Base-by-base conservation (phyloP, 1,284 basidiomycete genomes). In the Ganoderma leucocontextum region DNA sequence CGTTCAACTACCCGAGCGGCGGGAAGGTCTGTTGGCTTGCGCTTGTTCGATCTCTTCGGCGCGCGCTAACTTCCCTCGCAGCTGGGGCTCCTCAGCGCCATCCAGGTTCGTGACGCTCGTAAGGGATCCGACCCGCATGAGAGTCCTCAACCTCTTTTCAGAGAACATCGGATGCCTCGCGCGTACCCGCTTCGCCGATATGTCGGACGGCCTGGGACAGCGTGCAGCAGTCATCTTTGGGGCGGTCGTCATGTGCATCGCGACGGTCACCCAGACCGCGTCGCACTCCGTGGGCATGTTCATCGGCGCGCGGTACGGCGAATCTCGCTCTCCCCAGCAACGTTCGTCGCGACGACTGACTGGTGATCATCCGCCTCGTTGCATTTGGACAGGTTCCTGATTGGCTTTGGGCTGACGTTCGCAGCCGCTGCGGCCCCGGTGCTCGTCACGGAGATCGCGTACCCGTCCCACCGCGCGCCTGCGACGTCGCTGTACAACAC, bases 241-340 rank as follows among this genome's bases (percentile, higher is more conserved):
- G 65, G 88, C 89, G 4, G 19, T 74, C 8, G 85, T 92, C 72
- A 92, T 92, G 87, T 85, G 85, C 69, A 79, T 87, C 62, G 90
- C 86, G 44, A 91, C 89, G n/a, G 87, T 86, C 33, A 64, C 93
- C 33, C 92, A 93, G 73, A 90, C 90, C 5, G 88, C 89, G n/a
- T 83, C 91, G 39, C 86, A 90, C 70, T 91, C 88, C 58, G 86
- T 94, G 22, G 88, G 88, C 69, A 94, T 94, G 92, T 95, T 95
- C 81, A 93, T 95, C 71, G 90, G 89, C 69, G 89, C 91, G 76
- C 87, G 91, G 86, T 87, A 70, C 55, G 79, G 78, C 55, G n/a
- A 22, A 47, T 39, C 12, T 33, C 36, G 22, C 33, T 41, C 39
- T 33, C 41, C 52, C 25, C 29, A 29, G 29, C n/a, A n/a, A n/a